These are phyloP conservation scores for Alopecurus myosuroides DNA, from an alignment of 176 grass and related monocot species.

Conservation along the genomic window DNA sequence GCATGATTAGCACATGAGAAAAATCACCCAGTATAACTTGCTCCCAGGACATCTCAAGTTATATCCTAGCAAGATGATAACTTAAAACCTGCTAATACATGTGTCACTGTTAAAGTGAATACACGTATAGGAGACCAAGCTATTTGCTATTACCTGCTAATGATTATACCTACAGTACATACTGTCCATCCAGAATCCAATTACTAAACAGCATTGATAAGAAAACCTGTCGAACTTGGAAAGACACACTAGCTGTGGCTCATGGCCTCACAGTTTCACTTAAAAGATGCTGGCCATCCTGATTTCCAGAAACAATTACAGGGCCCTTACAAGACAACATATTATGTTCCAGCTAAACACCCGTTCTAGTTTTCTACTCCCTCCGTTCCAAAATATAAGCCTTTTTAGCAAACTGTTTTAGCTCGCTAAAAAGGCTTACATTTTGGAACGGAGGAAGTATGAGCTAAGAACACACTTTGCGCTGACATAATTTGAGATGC, in stretches of 20 bases:
- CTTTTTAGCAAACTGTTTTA: too few relatives aligned
- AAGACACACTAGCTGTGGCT: neutral
- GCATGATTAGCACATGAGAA: neutral
- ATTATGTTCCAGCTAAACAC: neutral
- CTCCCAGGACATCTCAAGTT: neutral
- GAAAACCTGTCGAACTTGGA: neutral
- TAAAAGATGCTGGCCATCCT: neutral
- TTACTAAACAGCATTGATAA: slow-evolving; percentile 4
- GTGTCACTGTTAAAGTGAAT: neutral
- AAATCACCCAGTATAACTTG: neutral
- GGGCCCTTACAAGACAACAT: neutral
- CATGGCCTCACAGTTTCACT: neutral
- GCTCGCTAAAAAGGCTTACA: too few relatives aligned
- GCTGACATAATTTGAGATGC: neutral
- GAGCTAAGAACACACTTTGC: neutral
- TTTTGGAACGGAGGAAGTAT: too few relatives aligned
- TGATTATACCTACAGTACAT: neutral
- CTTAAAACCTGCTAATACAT: neutral
- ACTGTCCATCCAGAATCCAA: neutral
- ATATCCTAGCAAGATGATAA: neutral
- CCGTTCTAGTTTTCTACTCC: slow-evolving; percentile 2
- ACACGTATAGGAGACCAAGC: neutral
- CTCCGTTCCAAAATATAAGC: too few relatives aligned
- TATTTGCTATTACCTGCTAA: neutral
- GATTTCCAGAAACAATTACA: slow-evolving; percentile 5